phyloP scores from a whole-genome alignment of 129 eudicot genomes.

The Flaveria ramosissima region DNA sequence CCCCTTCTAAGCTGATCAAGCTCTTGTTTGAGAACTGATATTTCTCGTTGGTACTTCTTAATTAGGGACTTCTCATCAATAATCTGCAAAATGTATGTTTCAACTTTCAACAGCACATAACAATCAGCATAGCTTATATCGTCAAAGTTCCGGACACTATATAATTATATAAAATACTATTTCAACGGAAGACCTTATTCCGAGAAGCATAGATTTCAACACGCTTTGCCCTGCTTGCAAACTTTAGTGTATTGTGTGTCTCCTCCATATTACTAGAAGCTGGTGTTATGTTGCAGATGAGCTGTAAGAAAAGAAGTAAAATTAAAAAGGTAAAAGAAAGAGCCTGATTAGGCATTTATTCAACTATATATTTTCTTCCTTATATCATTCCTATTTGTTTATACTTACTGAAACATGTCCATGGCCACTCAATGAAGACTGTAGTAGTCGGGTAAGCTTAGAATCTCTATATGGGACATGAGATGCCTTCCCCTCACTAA shows the following conservation, averaged over 20 bases:
- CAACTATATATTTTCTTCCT: not conserved
- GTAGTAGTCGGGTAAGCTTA: conserved; percentile 93
- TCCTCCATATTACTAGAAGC: conserved; percentile 98
- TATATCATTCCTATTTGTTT: conserved; percentile 4
- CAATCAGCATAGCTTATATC: conserved; percentile 7
- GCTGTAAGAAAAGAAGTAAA: conserved; percentile 46
- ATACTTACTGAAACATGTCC: conserved; percentile 96
- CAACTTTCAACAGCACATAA: conserved; percentile 24
- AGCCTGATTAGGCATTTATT: not conserved
- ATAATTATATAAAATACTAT: conserved; percentile 14
- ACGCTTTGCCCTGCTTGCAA: conserved; percentile 96
- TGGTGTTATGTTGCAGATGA: conserved; percentile 95
- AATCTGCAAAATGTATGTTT: conserved; percentile 54
- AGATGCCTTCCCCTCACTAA: conserved; percentile 96
- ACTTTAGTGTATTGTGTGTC: conserved; percentile 93
- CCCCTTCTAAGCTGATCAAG: conserved; percentile 88
- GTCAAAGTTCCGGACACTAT: conserved; percentile 6
- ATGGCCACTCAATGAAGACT: conserved; percentile 94
- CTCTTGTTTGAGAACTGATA: conserved; percentile 81
- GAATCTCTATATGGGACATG: conserved; percentile 99
- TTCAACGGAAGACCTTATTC: conserved; percentile 57
- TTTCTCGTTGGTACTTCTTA: conserved; percentile 94
- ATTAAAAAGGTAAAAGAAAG: not conserved
- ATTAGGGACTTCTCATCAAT: conserved; percentile 97
- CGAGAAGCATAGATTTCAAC: conserved; percentile 94